phyloP scores from a whole-genome alignment of 1,284 basidiomycete genomes.

The Testicularia cyperi region DNA sequence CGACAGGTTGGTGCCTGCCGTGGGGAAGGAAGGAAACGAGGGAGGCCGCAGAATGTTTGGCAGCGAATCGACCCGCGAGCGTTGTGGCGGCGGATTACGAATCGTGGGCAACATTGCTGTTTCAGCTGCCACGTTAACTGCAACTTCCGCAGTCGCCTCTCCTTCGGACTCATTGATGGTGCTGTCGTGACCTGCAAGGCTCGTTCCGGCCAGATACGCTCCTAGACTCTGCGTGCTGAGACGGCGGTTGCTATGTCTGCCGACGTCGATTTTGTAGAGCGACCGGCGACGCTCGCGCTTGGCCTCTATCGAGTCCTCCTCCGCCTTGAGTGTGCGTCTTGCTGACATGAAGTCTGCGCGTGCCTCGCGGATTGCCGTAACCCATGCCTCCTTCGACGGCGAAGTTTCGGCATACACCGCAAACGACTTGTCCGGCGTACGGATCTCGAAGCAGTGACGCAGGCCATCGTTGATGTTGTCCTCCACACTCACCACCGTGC shows the following conservation, averaged over 20 bases:
- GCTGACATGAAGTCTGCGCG: constrained; percentile 50
- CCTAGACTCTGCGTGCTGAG: constrained; percentile 38
- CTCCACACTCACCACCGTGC: constrained; percentile 54
- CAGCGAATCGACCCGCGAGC: constrained; percentile 30
- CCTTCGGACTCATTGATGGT: constrained; percentile 1
- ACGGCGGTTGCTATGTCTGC: constrained; percentile 12
- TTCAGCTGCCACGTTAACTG: constrained; percentile 10
- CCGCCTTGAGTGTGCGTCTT: constrained; percentile 46
- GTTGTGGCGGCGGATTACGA: constrained; percentile 4
- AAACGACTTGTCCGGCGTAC: constrained; percentile 58
- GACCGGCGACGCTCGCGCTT: constrained; percentile 36
- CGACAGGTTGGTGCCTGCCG: constrained; percentile 15
- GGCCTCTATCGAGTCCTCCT: constrained; percentile 50
- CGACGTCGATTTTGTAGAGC: constrained; percentile 24
- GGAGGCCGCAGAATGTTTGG: constrained; percentile 33
- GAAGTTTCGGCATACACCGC: constrained; percentile 53
- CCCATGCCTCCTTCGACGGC: constrained; percentile 46
- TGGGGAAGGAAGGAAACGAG: constrained; percentile 26
- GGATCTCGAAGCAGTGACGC: constrained; percentile 53
- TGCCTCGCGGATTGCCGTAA: constrained; percentile 53
- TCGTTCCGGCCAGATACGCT: constrained; percentile 26
- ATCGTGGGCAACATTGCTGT: constrained; percentile 4
- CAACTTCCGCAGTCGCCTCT: constrained; percentile 4
- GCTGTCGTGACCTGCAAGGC: constrained; percentile 20
- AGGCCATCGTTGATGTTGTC: constrained; percentile 26